These are phyloP conservation scores for Akebia trifoliata DNA, from an alignment of 164 flowering plant genomes.

Conservation along the genomic window DNA sequence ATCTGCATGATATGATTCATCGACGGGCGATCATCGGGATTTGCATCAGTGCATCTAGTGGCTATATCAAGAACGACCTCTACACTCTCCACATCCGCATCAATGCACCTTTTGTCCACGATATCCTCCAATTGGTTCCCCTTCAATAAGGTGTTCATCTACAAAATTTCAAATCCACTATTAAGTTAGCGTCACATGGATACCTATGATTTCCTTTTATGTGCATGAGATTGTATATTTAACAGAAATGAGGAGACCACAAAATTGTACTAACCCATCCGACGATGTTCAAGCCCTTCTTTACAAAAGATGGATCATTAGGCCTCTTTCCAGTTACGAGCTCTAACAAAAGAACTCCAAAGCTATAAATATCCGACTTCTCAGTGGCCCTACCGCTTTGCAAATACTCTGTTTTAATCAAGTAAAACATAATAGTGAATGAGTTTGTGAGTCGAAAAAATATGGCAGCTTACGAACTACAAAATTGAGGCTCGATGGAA, in stretches of 20 bases:
- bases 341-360: conserved; percentile 89
- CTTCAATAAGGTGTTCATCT: conserved; percentile 72
- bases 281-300: conserved; percentile 77
- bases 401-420: conserved; percentile 64
- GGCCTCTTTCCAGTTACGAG: conserved; percentile 95
- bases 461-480: background rate
- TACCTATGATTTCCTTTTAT: too few species aligned
- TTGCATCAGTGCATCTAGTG: conserved; percentile 65
- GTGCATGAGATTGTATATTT: too few species aligned
- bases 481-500: background rate
- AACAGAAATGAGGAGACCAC: too few species aligned
- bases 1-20: conserved; percentile 77
- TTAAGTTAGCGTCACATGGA: too few species aligned
- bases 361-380: conserved; percentile 93
- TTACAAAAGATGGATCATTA: conserved; percentile 79
- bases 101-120: conserved; percentile 64
- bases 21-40: conserved; percentile 75
- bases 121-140: conserved; percentile 68
- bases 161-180: too few species aligned
- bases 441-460: too few species aligned
- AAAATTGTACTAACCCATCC: conserved; percentile 91
- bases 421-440: conserved; percentile 1
- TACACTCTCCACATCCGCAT: conserved; percentile 59
- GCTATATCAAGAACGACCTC: conserved; percentile 87
- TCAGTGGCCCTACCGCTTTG: conserved; percentile 92